Evolutionary conservation across 805 yeast species (phyloP).

Genomic region (Allodekkera sacchari): DNA sequence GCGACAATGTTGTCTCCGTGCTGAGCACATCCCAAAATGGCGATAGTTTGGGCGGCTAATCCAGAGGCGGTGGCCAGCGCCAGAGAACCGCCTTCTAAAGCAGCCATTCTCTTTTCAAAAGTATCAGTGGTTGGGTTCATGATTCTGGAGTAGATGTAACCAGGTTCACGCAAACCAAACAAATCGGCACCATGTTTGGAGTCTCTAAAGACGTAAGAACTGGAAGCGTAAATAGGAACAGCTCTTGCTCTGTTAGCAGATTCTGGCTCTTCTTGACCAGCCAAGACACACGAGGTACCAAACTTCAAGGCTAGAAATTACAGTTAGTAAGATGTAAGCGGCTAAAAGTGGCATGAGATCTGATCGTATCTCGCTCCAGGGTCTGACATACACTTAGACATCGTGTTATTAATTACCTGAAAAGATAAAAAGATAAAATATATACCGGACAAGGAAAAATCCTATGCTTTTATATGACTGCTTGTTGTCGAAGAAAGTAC

Average conservation of each 20-base stretch:
- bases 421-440: too few species aligned
- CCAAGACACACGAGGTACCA: constrained; percentile 62
- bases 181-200: constrained; percentile 89
- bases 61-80: constrained; percentile 93
- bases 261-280: constrained; percentile 74
- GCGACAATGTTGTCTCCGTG: constrained; percentile 86
- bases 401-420: too few species aligned
- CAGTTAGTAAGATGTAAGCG: neutral
- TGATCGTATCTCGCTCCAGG: too few species aligned
- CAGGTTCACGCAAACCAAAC: constrained; percentile 77
- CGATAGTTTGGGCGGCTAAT: constrained; percentile 89
- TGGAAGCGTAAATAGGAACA: constrained; percentile 86
- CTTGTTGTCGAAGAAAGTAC: too few species aligned
- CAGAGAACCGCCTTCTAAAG: constrained; percentile 85
- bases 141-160: constrained; percentile 82
- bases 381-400: too few species aligned
- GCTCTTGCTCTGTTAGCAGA: constrained; percentile 71
- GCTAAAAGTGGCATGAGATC: too few species aligned
- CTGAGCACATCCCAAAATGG: constrained; percentile 76
- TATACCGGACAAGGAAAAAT: too few species aligned
- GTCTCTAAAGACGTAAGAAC: constrained; percentile 81
- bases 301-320: constrained; percentile 3
- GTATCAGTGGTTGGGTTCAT: constrained; percentile 91
- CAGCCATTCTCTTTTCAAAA: constrained; percentile 86
- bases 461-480: too few species aligned